These are phyloP conservation scores for Populus euphratica DNA, from an alignment of 345 rosid species.

Conservation along the genomic window DNA sequence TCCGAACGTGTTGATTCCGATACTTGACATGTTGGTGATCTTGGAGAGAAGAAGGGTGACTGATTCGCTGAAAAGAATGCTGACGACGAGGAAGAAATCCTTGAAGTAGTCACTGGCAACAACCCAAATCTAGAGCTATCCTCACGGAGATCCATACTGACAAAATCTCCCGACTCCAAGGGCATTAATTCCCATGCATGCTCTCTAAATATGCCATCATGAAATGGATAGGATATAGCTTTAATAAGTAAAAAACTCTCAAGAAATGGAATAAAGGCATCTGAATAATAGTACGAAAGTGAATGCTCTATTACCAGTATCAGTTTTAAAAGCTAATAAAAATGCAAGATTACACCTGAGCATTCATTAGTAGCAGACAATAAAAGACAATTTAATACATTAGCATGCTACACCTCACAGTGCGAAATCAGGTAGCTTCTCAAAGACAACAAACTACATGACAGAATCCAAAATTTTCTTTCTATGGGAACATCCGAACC, in stretches of 20 bases:
- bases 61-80: constrained; percentile 90
- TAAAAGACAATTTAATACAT: neutral
- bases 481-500: too few species aligned
- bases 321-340: constrained; percentile 1
- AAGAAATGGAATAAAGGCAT: constrained; percentile 12
- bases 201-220: constrained; percentile 33
- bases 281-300: neutral
- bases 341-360: neutral
- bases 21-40: constrained; percentile 52
- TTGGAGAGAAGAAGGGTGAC: constrained; percentile 89
- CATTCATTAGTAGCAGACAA: neutral
- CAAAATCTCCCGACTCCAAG: constrained; percentile 19
- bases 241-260: constrained; percentile 9
- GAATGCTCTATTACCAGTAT: neutral
- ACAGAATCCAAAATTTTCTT: neutral
- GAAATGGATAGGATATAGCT: constrained; percentile 19
- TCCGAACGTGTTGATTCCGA: constrained; percentile 68
- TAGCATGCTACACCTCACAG: neutral
- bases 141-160: constrained; percentile 59
- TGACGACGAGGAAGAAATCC: constrained; percentile 85
- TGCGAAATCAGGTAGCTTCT: constrained; percentile 1
- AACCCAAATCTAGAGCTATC: constrained; percentile 64
- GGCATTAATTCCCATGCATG: constrained; percentile 35
- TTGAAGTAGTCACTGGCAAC: constrained; percentile 46
- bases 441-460: neutral